Base-by-base conservation (phyloP, 2,329 filamentous ascomycete species). In the Ophiostoma himal-ulmi region DNA sequence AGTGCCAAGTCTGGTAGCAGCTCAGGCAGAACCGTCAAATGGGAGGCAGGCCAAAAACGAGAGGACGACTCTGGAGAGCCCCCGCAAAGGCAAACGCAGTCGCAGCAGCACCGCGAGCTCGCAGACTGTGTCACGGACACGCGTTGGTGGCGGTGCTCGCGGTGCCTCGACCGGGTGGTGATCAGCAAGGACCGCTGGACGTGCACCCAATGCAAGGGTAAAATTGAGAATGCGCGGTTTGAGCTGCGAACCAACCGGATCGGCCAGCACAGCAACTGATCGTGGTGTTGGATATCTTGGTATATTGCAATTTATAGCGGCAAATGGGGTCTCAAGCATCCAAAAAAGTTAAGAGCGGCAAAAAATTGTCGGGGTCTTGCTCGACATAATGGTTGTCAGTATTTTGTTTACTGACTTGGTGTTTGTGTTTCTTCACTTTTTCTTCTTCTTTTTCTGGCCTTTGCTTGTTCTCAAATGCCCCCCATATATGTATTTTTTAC, bases 131-230 rank as follows among this genome's bases (percentile, higher is more conserved):
- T 79, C 69, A 75, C 82, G 41, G 76, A 79, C 30, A 71, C 71
- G 2, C 77, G 74, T 2, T 87, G 84, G 84, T 88, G 84, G 84
- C 81, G 85, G 48, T 88, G 85, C 77, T 79, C 80, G 68, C 82
- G 82, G 71, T 87, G 85, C 74, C 81, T 88, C 66, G 74, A 74
- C 72, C 79, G 84, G 57, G 81, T 86, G 69, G 73, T 76, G 69
- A 76, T 84, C 72, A 76, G 78, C 22, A 75, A 76, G 68, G 72
- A 79, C 48, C 80, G 79, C 30, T 86, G 80, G 74, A 78, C 80
- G 62, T 88, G 85, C 26, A 26, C 57, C 6, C 10, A 17, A 3
- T 62, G 57, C 57, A 62, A 62, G 57, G 57, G 57, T 13, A 8
- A 26, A 2, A 62, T 62, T 14, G 22, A 62, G 26, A 30, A 20